Evolutionary conservation across 2,329 filamentous ascomycete species (phyloP).

Genomic region (Harringtonia aguacate): DNA sequence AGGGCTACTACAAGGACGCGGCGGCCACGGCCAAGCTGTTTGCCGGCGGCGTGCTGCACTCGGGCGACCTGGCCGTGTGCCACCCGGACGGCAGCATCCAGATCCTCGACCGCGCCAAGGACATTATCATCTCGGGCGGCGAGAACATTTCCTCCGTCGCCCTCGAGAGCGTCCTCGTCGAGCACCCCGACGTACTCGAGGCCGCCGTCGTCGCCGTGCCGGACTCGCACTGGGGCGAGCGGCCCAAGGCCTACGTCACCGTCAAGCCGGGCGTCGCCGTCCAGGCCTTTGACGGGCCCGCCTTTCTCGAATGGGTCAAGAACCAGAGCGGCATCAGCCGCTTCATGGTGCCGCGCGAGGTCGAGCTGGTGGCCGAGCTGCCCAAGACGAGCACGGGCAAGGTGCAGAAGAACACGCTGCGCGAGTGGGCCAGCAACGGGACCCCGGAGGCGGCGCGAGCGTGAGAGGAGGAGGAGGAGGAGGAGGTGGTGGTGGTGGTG

Average conservation of each 20-base stretch:
- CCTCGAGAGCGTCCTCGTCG: slow-evolving; percentile 77
- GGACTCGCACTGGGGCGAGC: slow-evolving; percentile 88
- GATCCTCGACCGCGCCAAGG: slow-evolving; percentile 89
- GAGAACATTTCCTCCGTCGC: slow-evolving; percentile 96
- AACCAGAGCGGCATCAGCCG: slow-evolving; percentile 69
- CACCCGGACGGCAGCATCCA: slow-evolving; percentile 84
- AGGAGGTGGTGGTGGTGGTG: not conserved
- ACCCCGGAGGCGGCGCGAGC: slow-evolving; percentile 4
- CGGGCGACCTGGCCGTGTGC: slow-evolving; percentile 87
- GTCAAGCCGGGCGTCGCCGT: slow-evolving; percentile 41
- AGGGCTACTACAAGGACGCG: slow-evolving; percentile 83
- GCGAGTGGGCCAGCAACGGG: slow-evolving; percentile 58
- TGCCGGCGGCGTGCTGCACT: slow-evolving; percentile 75
- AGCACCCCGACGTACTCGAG: slow-evolving; percentile 83
- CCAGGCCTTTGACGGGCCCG: slow-evolving; percentile 47
- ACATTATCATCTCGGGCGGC: slow-evolving; percentile 96
- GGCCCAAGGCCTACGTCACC: slow-evolving; percentile 90
- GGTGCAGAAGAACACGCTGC: slow-evolving; percentile 85
- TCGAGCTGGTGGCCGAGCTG: slow-evolving; percentile 73
- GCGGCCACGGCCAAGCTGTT: slow-evolving; percentile 83
- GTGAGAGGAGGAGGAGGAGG: not conserved
- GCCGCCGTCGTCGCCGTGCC: slow-evolving; percentile 81
- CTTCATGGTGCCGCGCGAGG: slow-evolving; percentile 73
- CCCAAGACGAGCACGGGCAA: slow-evolving; percentile 98
- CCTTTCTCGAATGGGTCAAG: slow-evolving; percentile 80